Percentiles rank a stretch among this genome's conserved stretches.
Evolutionary conservation across 23 red algal species (phyloP).

Genomic region (Gracilaria vermiculophylla): DNA sequence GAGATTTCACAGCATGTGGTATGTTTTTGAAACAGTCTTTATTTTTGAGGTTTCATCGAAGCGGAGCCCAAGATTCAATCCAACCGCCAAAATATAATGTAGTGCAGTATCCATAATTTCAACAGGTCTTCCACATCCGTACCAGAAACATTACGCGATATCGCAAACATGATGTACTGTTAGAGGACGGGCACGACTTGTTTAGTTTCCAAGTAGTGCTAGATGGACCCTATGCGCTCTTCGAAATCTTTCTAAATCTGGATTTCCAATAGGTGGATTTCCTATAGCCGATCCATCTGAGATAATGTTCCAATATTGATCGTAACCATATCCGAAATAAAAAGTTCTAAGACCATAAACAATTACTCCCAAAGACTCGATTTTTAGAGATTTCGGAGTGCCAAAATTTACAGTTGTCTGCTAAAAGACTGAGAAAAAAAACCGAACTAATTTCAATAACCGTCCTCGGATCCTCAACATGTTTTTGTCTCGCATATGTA

Average conservation of each 20-base stretch:
- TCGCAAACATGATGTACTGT: neutral
- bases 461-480: no score
- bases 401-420: neutral
- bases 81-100: neutral
- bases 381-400: neutral
- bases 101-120: neutral
- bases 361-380: neutral
- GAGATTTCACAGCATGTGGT: no score
- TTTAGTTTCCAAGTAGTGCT: neutral
- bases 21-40: slow-evolving; percentile 22
- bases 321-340: neutral
- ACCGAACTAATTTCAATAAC: no score
- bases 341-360: neutral
- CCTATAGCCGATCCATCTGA: no score
- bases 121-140: neutral
- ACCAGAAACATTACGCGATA: neutral
- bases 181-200: neutral
- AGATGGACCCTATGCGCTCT: neutral
- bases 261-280: neutral
- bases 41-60: no score
- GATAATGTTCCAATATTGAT: neutral
- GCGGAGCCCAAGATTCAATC: neutral
- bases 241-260: neutral
- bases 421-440: neutral
- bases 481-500: no score